Evolutionary conservation across 31 red algal species (phyloP).

Genomic region (Bonnemaisonia californica): DNA sequence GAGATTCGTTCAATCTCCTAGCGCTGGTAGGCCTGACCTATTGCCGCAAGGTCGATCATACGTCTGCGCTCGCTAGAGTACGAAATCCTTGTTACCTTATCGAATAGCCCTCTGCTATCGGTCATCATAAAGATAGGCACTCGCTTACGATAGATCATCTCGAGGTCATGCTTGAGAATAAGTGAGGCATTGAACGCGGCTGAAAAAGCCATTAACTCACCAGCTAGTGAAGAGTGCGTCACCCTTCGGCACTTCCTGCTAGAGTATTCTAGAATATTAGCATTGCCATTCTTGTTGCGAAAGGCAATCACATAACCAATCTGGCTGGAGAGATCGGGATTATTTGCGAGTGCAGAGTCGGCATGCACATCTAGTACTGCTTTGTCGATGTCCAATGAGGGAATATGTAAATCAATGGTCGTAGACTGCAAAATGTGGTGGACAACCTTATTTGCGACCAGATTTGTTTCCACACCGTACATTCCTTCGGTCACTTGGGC

Average conservation of each 20-base stretch:
- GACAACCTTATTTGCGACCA: too few species aligned
- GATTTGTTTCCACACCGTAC: too few species aligned
- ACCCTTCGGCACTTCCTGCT: neutral
- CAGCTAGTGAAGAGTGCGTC: slow-evolving; percentile 22
- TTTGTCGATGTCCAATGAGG: neutral
- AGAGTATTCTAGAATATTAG: neutral
- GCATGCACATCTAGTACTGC: neutral
- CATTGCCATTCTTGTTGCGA: neutral
- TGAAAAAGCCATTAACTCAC: neutral
- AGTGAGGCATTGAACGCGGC: neutral
- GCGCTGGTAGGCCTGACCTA: too few species aligned
- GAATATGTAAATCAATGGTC: too few species aligned
- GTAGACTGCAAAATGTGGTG: too few species aligned
- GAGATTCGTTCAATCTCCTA: too few species aligned
- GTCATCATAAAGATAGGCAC: slow-evolving; percentile 4
- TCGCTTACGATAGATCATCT: neutral
- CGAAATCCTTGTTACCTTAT: too few species aligned
- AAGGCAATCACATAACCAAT: slow-evolving; percentile 1
- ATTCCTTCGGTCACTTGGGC: too few species aligned
- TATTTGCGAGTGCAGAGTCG: neutral
- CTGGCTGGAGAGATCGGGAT: neutral
- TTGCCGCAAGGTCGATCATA: too few species aligned
- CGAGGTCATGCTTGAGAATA: neutral
- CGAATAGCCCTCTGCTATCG: neutral
- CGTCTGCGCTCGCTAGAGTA: too few species aligned